Percentiles rank a stretch among this genome's conserved stretches.
Conservation (phyloP, 169 alveolate genomes). For the Cryptosporidium muris region DNA sequence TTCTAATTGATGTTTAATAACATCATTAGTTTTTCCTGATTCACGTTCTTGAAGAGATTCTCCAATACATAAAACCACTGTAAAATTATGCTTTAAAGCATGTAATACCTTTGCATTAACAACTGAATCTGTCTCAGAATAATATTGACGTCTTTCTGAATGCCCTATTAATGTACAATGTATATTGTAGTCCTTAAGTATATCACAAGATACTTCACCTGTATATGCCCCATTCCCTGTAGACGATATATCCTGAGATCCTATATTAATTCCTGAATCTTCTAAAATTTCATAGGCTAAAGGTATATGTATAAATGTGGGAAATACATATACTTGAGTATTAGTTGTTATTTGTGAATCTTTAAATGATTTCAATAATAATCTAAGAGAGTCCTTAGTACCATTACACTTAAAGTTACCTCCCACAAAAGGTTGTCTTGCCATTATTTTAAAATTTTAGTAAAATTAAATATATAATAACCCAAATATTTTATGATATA, state of each 20-base stretch:
- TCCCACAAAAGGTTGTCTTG: constrained; percentile 89
- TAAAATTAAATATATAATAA: not conserved
- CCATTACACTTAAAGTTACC: constrained; percentile 97
- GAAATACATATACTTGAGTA: constrained; percentile 77
- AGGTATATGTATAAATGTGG: constrained; percentile 88
- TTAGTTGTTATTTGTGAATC: constrained; percentile 65
- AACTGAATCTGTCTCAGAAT: constrained; percentile 92
- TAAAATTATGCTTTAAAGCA: constrained; percentile 84
- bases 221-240: constrained; percentile 97
- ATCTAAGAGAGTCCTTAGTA: constrained; percentile 81
- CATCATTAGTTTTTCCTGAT: constrained; percentile 90
- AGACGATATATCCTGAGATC: constrained; percentile 92
- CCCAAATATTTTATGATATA: not conserved
- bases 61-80: constrained; percentile 95
- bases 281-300: constrained; percentile 74
- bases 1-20: constrained; percentile 88
- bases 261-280: constrained; percentile 80
- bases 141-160: constrained; percentile 95
- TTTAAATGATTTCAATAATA: constrained; percentile 80
- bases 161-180: constrained; percentile 97
- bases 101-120: constrained; percentile 92
- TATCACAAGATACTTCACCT: constrained; percentile 95
- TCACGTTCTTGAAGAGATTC: constrained; percentile 95
- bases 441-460: constrained; percentile 66
- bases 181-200: constrained; percentile 90